These are phyloP conservation scores for Mucor sp. DNA, from an alignment of 371 early-diverging fungal genomes.

Conservation along the genomic window DNA sequence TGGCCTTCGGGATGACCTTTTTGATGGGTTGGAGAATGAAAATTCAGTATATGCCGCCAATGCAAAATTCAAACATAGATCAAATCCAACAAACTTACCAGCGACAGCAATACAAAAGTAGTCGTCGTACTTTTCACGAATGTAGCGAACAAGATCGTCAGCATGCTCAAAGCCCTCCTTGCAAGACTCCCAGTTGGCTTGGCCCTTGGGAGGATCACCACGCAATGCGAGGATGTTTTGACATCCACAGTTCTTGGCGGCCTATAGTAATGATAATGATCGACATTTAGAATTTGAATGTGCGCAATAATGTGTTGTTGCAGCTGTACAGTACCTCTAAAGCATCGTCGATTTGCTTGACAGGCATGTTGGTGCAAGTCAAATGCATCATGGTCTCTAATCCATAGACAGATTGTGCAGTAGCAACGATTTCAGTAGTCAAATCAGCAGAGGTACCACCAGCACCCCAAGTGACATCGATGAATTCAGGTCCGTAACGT, in stretches of 20 bases:
- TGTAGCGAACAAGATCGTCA: slow-evolving; percentile 86
- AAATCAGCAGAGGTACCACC: slow-evolving; percentile 92
- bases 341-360: slow-evolving; percentile 84
- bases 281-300: neutral
- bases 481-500: slow-evolving; percentile 89
- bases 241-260: slow-evolving; percentile 91
- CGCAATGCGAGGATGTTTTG: slow-evolving; percentile 96
- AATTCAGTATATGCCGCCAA: neutral
- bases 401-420: slow-evolving; percentile 91
- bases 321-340: slow-evolving; percentile 52
- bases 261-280: slow-evolving; percentile 48
- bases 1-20: slow-evolving; percentile 89
- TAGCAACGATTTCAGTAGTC: slow-evolving; percentile 85
- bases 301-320: neutral
- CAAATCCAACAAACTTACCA: slow-evolving; percentile 48
- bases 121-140: slow-evolving; percentile 87
- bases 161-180: slow-evolving; percentile 88
- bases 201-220: slow-evolving; percentile 93
- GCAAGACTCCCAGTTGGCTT: slow-evolving; percentile 75
- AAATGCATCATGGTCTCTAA: slow-evolving; percentile 97
- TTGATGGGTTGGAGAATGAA: neutral
- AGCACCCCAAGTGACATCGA: slow-evolving; percentile 97
- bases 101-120: slow-evolving; percentile 96
- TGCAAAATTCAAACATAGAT: neutral
- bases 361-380: slow-evolving; percentile 96